phyloP scores from a whole-genome alignment of 2,329 filamentous ascomycete genomes.

The Fusarium denticulatum region DNA sequence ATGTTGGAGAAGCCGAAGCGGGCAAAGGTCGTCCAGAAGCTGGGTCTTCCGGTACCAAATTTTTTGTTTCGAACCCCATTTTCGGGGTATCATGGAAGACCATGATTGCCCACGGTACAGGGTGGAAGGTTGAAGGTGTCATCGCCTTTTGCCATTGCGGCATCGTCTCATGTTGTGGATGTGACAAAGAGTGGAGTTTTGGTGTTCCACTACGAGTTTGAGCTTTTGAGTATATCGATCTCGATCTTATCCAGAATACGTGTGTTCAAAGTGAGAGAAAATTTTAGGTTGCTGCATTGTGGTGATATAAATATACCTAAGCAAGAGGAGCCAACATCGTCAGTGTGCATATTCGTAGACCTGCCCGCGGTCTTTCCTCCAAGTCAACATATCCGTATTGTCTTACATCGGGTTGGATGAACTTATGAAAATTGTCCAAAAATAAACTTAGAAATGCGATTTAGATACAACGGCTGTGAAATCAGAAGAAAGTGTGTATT shows the following conservation, averaged over 20 bases:
- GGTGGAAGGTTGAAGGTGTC: not conserved
- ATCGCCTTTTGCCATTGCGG: not conserved
- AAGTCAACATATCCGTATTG: not conserved
- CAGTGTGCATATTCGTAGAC: not conserved
- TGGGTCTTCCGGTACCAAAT: not conserved
- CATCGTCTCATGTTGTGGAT: not conserved
- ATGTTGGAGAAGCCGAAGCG: not conserved
- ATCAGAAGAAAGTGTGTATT: not conserved
- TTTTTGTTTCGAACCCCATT: not conserved
- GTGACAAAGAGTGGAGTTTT: not conserved
- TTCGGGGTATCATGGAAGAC: not conserved
- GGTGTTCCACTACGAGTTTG: not conserved
- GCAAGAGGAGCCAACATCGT: not conserved
- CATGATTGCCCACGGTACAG: not conserved
- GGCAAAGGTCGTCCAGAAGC: not conserved
- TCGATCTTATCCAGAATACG: not conserved
- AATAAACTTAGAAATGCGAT: not conserved
- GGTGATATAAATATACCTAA: not conserved
- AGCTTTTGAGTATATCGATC: not conserved
- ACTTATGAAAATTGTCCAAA: not conserved
- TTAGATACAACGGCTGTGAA: not conserved
- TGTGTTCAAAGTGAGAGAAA: not conserved
- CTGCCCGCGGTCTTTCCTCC: too few relatives aligned
- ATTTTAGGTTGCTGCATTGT: not conserved
- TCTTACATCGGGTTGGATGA: not conserved